phyloP scores from a whole-genome alignment of 331 rosid species.

The Pyracantha coccinea region DNA sequence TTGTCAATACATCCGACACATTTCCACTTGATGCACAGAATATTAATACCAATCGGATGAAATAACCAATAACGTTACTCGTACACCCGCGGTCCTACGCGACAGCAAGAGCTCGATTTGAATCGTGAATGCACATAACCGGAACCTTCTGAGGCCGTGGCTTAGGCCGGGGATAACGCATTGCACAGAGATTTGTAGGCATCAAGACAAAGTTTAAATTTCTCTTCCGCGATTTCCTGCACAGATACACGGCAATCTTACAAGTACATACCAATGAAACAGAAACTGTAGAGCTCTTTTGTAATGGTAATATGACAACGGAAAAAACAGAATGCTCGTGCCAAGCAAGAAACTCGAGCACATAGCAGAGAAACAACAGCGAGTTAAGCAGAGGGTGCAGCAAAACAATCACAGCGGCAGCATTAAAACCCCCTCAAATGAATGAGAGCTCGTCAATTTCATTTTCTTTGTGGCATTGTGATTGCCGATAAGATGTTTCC shows the following conservation, averaged over 20 bases:
- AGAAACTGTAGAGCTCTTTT: background rate
- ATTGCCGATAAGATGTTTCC: background rate
- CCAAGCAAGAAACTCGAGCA: background rate
- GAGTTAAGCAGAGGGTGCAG: background rate
- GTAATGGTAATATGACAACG: background rate
- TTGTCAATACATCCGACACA: background rate
- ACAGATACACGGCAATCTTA: constrained; percentile 3
- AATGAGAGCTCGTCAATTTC: background rate
- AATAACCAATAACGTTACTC: too few relatives aligned
- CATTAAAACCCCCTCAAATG: too few relatives aligned
- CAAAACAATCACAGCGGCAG: background rate
- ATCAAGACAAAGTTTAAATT: constrained; percentile 58
- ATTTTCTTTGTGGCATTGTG: background rate
- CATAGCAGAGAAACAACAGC: background rate
- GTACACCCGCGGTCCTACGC: too few relatives aligned
- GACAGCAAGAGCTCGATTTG: too few relatives aligned
- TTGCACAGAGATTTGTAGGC: constrained; percentile 76
- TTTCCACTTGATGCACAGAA: too few relatives aligned
- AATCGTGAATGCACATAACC: background rate
- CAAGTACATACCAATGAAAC: background rate
- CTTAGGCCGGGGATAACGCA: constrained; percentile 48
- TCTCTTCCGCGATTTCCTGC: constrained; percentile 80
- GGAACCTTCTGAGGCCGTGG: background rate
- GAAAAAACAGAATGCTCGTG: background rate
- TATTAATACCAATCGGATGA: too few relatives aligned